Evolutionary conservation across 2,329 filamentous ascomycete genomes (phyloP).

Genomic region (Clonostachys byssicola): DNA sequence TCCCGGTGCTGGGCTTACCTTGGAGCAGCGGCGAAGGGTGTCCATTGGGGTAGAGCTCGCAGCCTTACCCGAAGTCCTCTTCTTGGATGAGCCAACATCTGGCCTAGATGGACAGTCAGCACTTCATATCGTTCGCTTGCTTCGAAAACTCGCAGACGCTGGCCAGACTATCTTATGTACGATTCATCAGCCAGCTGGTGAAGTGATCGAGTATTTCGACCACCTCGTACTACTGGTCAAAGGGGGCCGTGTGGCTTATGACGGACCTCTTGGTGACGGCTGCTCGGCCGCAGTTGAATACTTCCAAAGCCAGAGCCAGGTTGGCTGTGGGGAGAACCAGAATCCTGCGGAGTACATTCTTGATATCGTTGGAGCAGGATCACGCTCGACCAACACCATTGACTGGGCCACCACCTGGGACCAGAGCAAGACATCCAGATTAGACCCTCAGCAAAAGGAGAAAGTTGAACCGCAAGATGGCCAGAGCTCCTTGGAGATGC

Average conservation of each 20-base stretch:
- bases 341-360: constrained; percentile 79
- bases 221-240: constrained; percentile 10
- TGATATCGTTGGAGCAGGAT: constrained; percentile 30
- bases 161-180: constrained; percentile 64
- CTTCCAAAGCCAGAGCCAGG: constrained; percentile 60
- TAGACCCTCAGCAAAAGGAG: too few species aligned
- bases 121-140: constrained; percentile 30
- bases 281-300: constrained; percentile 52
- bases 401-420: too few species aligned
- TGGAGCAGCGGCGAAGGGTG: constrained; percentile 47
- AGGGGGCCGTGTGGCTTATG: constrained; percentile 49
- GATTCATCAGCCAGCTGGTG: constrained; percentile 53
- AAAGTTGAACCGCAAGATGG: too few species aligned
- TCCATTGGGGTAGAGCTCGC: constrained; percentile 69
- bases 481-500: too few species aligned
- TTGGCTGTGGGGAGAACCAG: constrained; percentile 52
- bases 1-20: too few species aligned
- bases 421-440: too few species aligned
- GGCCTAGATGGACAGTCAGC: constrained; percentile 29
- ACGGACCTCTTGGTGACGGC: constrained; percentile 58
- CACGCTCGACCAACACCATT: too few species aligned
- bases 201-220: constrained; percentile 6
- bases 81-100: constrained; percentile 64
- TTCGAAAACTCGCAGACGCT: constrained; percentile 48
- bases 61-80: constrained; percentile 63